Percentiles rank a stretch among this genome's conserved stretches.
Evolutionary conservation across 495 filamentous ascomycete genomes (phyloP).

Genomic region (Aspergillus homomorphus): DNA sequence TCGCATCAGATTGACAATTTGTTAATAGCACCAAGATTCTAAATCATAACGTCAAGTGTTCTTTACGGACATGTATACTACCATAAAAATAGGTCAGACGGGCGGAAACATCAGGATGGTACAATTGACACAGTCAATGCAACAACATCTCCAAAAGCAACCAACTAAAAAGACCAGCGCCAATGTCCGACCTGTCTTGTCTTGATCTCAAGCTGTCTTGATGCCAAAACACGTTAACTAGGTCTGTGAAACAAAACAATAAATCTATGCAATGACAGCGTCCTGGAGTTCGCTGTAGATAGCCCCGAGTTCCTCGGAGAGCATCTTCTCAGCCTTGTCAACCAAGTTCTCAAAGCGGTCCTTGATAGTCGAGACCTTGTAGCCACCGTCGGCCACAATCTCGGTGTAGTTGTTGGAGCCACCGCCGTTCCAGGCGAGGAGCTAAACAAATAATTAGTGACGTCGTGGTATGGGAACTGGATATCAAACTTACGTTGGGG

Average conservation of each 20-base stretch:
- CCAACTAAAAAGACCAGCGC: constrained; percentile 31
- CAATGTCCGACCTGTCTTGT: constrained; percentile 24
- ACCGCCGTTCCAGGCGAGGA: constrained; percentile 99
- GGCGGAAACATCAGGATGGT: constrained; percentile 17
- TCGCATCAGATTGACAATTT: constrained; percentile 10
- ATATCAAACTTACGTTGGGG: constrained; percentile 58
- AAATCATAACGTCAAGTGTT: constrained; percentile 26
- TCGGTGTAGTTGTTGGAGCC: constrained; percentile 84
- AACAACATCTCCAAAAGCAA: constrained; percentile 17
- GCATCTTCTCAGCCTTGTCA: constrained; percentile 36
- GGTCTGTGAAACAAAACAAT: constrained; percentile 14
- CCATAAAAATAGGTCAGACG: constrained; percentile 25
- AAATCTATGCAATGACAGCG: constrained; percentile 38
- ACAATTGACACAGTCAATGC: constrained; percentile 19
- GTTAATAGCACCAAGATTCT: constrained; percentile 20
- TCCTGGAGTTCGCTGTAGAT: constrained; percentile 49
- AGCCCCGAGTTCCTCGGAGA: constrained; percentile 38
- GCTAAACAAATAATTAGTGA: constrained; percentile 43
- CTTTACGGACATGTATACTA: constrained; percentile 33
- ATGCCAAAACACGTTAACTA: not conserved
- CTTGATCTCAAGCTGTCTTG: constrained; percentile 2
- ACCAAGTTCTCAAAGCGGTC: constrained; percentile 32
- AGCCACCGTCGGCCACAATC: constrained; percentile 67
- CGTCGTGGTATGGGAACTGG: not conserved
- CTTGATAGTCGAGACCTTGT: constrained; percentile 33